Evolutionary conservation across 441 rosid genomes (phyloP), one percentile per base, ranked within the genome.

Genomic region (Syzygium malaccense): DNA sequence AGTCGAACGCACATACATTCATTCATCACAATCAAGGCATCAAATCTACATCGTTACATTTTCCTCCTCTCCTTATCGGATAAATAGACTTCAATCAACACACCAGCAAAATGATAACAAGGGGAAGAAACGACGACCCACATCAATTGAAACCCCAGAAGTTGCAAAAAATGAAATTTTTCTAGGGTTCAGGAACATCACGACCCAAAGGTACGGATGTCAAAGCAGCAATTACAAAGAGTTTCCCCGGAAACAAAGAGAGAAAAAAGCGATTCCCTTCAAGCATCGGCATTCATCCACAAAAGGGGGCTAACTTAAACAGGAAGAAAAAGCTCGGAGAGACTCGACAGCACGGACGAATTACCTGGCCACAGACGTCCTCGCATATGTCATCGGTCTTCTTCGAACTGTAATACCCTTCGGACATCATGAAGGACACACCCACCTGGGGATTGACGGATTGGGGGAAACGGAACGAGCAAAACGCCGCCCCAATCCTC

Each of bases 291-390:
- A 45, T 83, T 83, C 18, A 83, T 14, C 54, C 18, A 14, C 14
- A 83, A 14, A 14, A 83, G 53, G 53, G 33, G 55, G 48, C 9
- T 23, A 49, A 30, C 86, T 56, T 48, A 8, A 56, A 86, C 55
- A 60, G 45, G 19, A 60, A 30, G 62, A 55, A 55, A 19, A 26
- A 45, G 85, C 55, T 83, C 51, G 86, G 86, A 45, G 86, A 45
- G 32, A 14, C n/a, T 83, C 86, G 14, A 55, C 14, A 19, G 30
- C n/a, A 83, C 28, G 20, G 26, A 75, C 13, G 86, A 85, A 85
- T 55, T 41, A 66, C 88, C 88, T 87, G 25, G 88, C 88, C 88
- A 49, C 88, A 87, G 33, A 87, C 88, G 23, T 87, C n/a, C 15
- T 48, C 87, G 87, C 87, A 85, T 55, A 85, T 55, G 23, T 85